These are phyloP conservation scores for Cicer arietinum DNA, from an alignment of 306 rosid genomes.

Conservation along the genomic window DNA sequence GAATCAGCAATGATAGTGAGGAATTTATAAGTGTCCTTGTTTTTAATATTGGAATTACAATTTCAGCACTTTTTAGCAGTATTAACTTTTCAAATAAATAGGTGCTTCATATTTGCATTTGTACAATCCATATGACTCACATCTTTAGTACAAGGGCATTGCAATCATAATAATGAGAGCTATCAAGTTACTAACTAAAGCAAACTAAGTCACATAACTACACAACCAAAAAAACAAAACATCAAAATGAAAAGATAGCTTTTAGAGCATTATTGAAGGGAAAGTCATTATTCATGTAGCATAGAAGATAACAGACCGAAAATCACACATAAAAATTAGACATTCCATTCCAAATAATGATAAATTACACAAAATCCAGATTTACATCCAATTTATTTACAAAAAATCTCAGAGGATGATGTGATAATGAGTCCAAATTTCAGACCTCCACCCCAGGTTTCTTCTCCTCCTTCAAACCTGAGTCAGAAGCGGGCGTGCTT, in stretches of 20 bases:
- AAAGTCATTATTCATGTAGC: conserved; percentile 2
- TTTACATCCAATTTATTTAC: conserved; percentile 16
- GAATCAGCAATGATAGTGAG: conserved; percentile 29
- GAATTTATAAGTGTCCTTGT: conserved; percentile 8
- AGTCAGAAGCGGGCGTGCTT: conserved; percentile 41
- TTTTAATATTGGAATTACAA: conserved; percentile 24
- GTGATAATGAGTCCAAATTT: conserved; percentile 31
- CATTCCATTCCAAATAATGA: conserved; percentile 20
- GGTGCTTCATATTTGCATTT: conserved; percentile 19
- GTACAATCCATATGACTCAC: conserved; percentile 1
- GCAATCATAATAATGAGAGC: neutral
- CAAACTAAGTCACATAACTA: conserved; percentile 23
- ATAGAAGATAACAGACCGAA: neutral
- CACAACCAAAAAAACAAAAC: neutral
- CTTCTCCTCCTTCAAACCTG: conserved; percentile 50
- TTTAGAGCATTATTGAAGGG: neutral
- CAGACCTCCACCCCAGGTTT: conserved; percentile 10
- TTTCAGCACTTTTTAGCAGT: conserved; percentile 19
- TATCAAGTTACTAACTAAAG: neutral
- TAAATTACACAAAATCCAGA: conserved; percentile 32
- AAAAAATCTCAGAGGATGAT: conserved; percentile 10
- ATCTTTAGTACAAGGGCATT: conserved; percentile 17
- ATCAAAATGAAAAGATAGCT: conserved; percentile 5
- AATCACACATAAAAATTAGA: conserved; percentile 1
- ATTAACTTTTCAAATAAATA: conserved; percentile 26